phyloP scores from a whole-genome alignment of 305 asterid genomes.

The Solanum hybrid region DNA sequence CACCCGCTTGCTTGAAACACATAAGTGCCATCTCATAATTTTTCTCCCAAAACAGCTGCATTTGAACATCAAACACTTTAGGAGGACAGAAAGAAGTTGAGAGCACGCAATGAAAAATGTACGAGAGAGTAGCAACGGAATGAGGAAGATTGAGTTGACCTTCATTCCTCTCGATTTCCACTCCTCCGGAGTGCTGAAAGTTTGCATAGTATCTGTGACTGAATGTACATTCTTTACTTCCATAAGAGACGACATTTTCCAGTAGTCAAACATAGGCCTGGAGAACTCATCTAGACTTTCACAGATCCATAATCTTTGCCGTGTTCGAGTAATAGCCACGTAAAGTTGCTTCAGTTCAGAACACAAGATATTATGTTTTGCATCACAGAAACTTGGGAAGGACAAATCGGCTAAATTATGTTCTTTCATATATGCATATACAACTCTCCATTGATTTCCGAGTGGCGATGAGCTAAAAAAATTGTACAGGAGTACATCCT shows the following conservation, averaged over 20 bases:
- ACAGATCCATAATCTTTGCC: constrained; percentile 68
- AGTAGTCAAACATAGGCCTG: constrained; percentile 58
- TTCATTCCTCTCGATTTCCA: constrained; percentile 62
- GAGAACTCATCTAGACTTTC: constrained; percentile 39
- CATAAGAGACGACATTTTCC: constrained; percentile 42
- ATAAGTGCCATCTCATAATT: constrained; percentile 56
- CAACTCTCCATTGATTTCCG: constrained; percentile 58
- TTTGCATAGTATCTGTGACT: constrained; percentile 45
- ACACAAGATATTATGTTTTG: constrained; percentile 53
- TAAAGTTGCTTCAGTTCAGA: constrained; percentile 64
- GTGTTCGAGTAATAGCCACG: constrained; percentile 64
- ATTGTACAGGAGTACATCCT: constrained; percentile 67
- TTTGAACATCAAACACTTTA: not conserved
- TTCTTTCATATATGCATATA: constrained; percentile 37
- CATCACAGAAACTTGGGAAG: constrained; percentile 41
- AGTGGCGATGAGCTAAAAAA: constrained; percentile 65
- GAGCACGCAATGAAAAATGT: not conserved
- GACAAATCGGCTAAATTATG: constrained; percentile 26
- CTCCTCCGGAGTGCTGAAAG: constrained; percentile 64
- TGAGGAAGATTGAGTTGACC: constrained; percentile 21
- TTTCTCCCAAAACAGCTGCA: constrained; percentile 62
- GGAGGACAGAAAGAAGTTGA: not conserved
- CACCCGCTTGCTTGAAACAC: constrained; percentile 67
- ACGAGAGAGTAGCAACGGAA: not conserved
- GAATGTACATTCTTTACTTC: constrained; percentile 46